A percentile compares a stretch with the other conserved stretches of the same genome.
Evolutionary conservation across 768 basidiomycete species (phyloP).

Genomic region (Calocera cornea): DNA sequence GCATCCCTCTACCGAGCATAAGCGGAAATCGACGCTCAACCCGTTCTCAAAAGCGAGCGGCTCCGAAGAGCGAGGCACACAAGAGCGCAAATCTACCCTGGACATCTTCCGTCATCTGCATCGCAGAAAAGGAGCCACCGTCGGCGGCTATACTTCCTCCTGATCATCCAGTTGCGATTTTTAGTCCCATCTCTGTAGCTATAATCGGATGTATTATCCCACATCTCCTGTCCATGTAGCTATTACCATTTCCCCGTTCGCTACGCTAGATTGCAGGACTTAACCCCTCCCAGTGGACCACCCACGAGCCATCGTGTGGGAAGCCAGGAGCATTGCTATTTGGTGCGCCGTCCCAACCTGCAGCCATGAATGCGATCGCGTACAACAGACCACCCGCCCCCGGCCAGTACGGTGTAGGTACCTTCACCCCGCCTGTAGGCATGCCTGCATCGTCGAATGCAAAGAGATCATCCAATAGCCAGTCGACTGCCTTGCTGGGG

Average conservation of each 20-base stretch:
- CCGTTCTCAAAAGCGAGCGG: not conserved
- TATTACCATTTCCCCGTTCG: not conserved
- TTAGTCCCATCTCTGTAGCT: not conserved
- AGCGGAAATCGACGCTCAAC: not conserved
- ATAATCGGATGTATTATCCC: not conserved
- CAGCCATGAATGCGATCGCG: conserved; percentile 44
- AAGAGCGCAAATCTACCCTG: not conserved
- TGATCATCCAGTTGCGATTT: not conserved
- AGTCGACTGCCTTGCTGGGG: conserved; percentile 37
- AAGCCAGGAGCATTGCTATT: conserved; percentile 29
- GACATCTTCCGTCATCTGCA: not conserved
- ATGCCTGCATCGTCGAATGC: conserved; percentile 48
- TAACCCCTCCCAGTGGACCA: not conserved
- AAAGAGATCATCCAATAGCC: conserved; percentile 42
- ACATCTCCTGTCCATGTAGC: not conserved
- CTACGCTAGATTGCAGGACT: not conserved
- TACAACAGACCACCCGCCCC: conserved; percentile 40
- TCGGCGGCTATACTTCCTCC: not conserved
- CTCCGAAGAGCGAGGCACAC: not conserved
- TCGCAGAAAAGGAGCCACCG: not conserved
- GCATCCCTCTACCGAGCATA: not conserved
- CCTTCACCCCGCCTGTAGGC: conserved; percentile 42
- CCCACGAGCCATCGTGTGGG: conserved; percentile 24
- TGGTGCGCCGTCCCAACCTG: conserved; percentile 38
- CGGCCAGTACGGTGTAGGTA: conserved; percentile 48